These are phyloP conservation scores for Quercus tomentella DNA, from an alignment of 331 rosid species.

Conservation along the genomic window DNA sequence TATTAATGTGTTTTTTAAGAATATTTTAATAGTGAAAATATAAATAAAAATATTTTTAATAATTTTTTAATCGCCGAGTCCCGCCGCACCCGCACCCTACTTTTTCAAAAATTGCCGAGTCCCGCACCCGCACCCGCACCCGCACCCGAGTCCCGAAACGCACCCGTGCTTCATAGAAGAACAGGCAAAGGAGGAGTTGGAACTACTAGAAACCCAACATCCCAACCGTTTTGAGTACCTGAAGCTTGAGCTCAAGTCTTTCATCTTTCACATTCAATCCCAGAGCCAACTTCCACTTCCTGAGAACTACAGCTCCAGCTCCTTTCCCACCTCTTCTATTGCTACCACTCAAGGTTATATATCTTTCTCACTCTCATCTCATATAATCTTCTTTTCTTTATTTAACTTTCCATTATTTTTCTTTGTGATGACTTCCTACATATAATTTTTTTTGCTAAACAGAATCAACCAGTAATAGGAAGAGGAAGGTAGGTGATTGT, in stretches of 20 bases:
- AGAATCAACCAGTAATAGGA: constrained; percentile 39
- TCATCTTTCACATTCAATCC: constrained; percentile 32
- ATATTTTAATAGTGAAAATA: too few species aligned
- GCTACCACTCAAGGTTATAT: constrained; percentile 36
- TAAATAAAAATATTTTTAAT: too few species aligned
- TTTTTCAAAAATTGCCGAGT: too few species aligned
- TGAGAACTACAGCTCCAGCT: constrained; percentile 3
- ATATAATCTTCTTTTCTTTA: not conserved
- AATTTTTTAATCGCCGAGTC: too few species aligned
- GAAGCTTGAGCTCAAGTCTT: constrained; percentile 43
- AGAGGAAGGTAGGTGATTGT: constrained; percentile 14
- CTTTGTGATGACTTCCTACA: not conserved
- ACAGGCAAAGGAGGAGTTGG: constrained; percentile 42
- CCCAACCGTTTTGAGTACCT: constrained; percentile 44
- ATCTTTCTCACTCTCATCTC: too few species aligned
- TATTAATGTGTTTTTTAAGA: too few species aligned
- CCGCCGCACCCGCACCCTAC: too few species aligned
- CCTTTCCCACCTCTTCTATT: not conserved
- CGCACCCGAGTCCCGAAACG: too few species aligned
- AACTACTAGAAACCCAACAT: constrained; percentile 35
- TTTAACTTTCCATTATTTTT: not conserved
- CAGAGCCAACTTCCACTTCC: constrained; percentile 6
- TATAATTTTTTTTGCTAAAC: not conserved
- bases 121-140: too few species aligned
- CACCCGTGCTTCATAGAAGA: too few species aligned